A percentile compares a stretch with the other conserved stretches of the same genome.
phyloP scores from a whole-genome alignment of 176 grass and related monocot genomes.

The Saccharum spontaneum region DNA sequence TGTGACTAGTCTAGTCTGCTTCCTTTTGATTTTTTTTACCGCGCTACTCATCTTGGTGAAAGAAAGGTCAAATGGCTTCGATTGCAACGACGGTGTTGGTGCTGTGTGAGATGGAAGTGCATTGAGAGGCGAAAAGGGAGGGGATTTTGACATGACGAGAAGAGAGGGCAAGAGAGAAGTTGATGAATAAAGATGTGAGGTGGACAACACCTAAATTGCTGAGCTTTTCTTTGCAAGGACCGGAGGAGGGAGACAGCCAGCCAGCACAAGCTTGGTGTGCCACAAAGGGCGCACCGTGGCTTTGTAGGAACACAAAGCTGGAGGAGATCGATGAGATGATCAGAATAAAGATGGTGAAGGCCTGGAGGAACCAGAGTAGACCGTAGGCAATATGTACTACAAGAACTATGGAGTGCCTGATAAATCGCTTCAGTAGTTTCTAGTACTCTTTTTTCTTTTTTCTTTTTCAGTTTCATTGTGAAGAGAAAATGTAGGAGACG shows the following conservation, averaged over 20 bases:
- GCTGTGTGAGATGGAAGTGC: constrained; percentile 22
- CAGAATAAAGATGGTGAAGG: constrained; percentile 28
- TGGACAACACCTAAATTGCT: constrained; percentile 31
- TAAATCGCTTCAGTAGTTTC: constrained; percentile 39
- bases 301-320: constrained; percentile 33
- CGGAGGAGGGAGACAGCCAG: neutral
- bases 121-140: constrained; percentile 10
- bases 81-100: neutral
- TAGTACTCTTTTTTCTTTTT: constrained; percentile 36
- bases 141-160: constrained; percentile 38
- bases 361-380: constrained; percentile 38
- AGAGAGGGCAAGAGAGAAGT: neutral
- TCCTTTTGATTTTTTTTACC: neutral
- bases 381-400: constrained; percentile 5
- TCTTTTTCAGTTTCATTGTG: constrained; percentile 24
- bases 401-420: constrained; percentile 23
- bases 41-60: constrained; percentile 21
- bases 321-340: constrained; percentile 30
- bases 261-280: constrained; percentile 25
- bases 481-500: constrained; percentile 40
- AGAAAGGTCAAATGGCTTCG: constrained; percentile 21
- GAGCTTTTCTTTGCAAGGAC: constrained; percentile 22
- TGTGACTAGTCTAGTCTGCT: constrained; percentile 11
- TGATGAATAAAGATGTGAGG: constrained; percentile 50
- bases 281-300: constrained; percentile 25